phyloP scores from a whole-genome alignment of 2,329 filamentous ascomycete species.

The Ceratocystis destructans region DNA sequence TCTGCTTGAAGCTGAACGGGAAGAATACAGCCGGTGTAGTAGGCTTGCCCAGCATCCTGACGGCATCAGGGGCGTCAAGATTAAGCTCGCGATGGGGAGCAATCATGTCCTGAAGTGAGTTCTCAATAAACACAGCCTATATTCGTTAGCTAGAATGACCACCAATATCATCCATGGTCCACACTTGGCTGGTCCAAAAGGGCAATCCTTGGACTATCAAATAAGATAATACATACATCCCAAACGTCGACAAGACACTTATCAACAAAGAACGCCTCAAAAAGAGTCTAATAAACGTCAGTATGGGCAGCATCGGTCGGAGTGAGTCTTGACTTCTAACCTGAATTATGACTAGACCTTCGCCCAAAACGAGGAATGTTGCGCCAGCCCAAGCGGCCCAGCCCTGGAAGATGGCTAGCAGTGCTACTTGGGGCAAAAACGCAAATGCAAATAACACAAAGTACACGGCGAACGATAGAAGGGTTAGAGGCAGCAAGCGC shows the following conservation, averaged over 20 bases:
- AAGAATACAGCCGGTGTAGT: constrained; percentile 64
- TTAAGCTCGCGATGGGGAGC: constrained; percentile 51
- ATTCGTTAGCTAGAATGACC: constrained; percentile 10
- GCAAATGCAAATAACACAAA: constrained; percentile 75
- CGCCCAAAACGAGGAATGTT: constrained; percentile 73
- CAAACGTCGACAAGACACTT: constrained; percentile 70
- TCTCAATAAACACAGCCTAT: constrained; percentile 58
- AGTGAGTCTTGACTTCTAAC: constrained; percentile 1
- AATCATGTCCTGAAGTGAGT: constrained; percentile 56
- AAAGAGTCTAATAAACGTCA: constrained; percentile 34
- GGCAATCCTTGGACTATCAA: background rate
- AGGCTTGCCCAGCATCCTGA: constrained; percentile 71
- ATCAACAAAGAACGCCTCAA: constrained; percentile 71
- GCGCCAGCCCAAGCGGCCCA: constrained; percentile 81
- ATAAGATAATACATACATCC: constrained; percentile 45
- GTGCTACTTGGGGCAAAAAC: constrained; percentile 78
- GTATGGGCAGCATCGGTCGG: background rate
- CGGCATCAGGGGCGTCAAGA: constrained; percentile 53
- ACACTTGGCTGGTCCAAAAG: constrained; percentile 14
- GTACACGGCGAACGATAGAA: constrained; percentile 74
- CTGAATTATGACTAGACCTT: constrained; percentile 57
- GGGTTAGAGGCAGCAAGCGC: constrained; percentile 63
- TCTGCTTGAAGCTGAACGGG: constrained; percentile 84
- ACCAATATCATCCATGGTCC: background rate
- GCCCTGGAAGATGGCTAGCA: constrained; percentile 80